These are phyloP conservation scores for Tolypocladium tundrense DNA, from an alignment of 2,329 filamentous ascomycete species.

Conservation along the genomic window DNA sequence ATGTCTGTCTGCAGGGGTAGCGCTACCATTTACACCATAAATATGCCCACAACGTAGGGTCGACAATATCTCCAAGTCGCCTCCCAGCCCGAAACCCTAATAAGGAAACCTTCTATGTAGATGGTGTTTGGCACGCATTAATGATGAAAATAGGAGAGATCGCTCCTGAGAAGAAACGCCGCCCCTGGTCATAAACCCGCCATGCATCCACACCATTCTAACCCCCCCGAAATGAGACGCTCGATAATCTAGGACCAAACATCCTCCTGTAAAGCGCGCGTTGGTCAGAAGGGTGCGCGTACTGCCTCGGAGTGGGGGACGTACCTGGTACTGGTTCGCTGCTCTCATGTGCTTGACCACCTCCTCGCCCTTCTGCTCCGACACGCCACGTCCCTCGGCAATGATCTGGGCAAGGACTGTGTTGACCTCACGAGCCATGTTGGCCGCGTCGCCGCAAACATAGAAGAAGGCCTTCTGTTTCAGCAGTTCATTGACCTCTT, in stretches of 20 bases:
- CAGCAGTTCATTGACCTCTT: slow-evolving; percentile 80
- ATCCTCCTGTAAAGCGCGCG: slow-evolving; percentile 44
- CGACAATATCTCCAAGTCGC: neutral
- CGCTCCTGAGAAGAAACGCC: neutral
- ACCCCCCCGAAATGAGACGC: neutral
- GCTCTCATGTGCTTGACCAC: slow-evolving; percentile 95
- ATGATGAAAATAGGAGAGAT: neutral
- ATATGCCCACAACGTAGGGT: neutral
- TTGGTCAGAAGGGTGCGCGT: neutral
- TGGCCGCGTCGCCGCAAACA: slow-evolving; percentile 93
- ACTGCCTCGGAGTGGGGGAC: slow-evolving; percentile 10
- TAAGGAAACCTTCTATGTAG: neutral
- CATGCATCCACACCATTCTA: neutral
- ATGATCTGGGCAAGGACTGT: slow-evolving; percentile 79
- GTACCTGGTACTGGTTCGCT: slow-evolving; percentile 89
- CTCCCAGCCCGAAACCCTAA: neutral
- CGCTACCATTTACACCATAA: neutral
- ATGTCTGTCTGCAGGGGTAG: neutral
- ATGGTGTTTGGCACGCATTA: neutral
- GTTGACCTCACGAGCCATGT: slow-evolving; percentile 94
- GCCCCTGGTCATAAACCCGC: neutral
- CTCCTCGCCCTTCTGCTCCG: slow-evolving; percentile 84
- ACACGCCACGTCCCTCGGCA: slow-evolving; percentile 68
- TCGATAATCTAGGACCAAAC: slow-evolving; percentile 49
- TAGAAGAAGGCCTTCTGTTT: slow-evolving; percentile 89